These are phyloP conservation scores for Naganishia liquefaciens DNA, from an alignment of 1,284 basidiomycete species.

Conservation along the genomic window DNA sequence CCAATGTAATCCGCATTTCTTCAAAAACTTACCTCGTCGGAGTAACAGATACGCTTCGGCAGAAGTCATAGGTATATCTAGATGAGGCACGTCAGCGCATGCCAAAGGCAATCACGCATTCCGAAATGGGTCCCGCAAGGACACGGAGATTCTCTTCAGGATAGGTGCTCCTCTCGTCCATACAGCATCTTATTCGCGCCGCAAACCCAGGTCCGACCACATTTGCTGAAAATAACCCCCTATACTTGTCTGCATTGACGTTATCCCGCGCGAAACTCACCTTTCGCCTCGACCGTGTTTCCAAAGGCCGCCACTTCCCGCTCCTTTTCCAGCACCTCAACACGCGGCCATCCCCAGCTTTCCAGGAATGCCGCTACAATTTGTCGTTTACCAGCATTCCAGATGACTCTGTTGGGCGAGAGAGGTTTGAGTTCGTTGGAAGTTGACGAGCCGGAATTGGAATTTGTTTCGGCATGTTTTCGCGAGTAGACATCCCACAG, in stretches of 20 bases:
- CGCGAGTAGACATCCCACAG: background rate
- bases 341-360: slow-evolving; percentile 37
- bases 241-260: too few relatives aligned
- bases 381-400: slow-evolving; percentile 20
- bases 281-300: slow-evolving; percentile 32
- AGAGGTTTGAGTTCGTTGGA: background rate
- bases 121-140: background rate
- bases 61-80: slow-evolving; percentile 23
- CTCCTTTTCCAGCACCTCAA: slow-evolving; percentile 20
- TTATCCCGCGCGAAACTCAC: slow-evolving; percentile 27
- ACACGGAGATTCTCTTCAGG: too few relatives aligned
- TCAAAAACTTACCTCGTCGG: slow-evolving; percentile 22
- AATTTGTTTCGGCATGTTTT: too few relatives aligned
- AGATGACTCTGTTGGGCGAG: background rate
- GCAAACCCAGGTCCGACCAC: too few relatives aligned
- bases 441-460: too few relatives aligned
- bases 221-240: too few relatives aligned
- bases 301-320: slow-evolving; percentile 5
- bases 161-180: too few relatives aligned
- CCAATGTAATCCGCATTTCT: too few relatives aligned
- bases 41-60: slow-evolving; percentile 30
- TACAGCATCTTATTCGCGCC: too few relatives aligned
- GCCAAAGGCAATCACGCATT: background rate
- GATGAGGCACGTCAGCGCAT: background rate
- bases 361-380: slow-evolving; percentile 24